Conservation (phyloP, 768 basidiomycete genomes). For the Paxillus rubicundulus region DNA sequence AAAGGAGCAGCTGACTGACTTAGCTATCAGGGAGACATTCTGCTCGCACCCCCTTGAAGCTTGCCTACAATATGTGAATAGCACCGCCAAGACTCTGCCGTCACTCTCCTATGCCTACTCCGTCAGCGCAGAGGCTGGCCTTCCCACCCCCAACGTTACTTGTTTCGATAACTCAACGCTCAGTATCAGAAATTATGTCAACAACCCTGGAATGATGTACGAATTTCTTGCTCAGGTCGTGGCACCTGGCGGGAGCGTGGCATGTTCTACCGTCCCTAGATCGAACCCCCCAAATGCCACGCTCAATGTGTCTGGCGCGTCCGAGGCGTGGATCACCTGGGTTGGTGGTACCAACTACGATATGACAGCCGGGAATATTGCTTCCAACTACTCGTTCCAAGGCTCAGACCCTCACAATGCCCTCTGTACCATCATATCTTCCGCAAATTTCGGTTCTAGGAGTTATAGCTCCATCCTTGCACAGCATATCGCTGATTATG, state of each 20-base stretch:
- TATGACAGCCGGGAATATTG: conserved; percentile 56
- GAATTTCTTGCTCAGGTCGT: conserved; percentile 57
- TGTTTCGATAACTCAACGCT: conserved; percentile 58
- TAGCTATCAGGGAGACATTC: conserved; percentile 46
- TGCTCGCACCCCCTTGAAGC: conserved; percentile 65
- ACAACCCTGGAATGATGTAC: conserved; percentile 63
- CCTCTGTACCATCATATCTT: conserved; percentile 40
- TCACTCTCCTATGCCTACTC: conserved; percentile 48
- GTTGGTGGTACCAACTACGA: conserved; percentile 72
- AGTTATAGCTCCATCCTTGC: conserved; percentile 41
- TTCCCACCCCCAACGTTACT: conserved; percentile 57
- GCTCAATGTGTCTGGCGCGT: conserved; percentile 43
- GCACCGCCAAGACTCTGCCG: conserved; percentile 34
- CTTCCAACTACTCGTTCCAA: conserved; percentile 58
- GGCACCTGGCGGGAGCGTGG: conserved; percentile 29
- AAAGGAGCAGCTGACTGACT: background rate
- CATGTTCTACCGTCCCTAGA: conserved; percentile 32
- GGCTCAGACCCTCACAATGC: conserved; percentile 57
- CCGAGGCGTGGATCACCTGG: conserved; percentile 67
- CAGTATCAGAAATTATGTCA: conserved; percentile 48
- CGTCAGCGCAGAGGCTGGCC: conserved; percentile 41
- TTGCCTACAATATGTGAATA: conserved; percentile 58
- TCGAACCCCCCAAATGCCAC: conserved; percentile 43
- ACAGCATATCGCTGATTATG: conserved; percentile 53
- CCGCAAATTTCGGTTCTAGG: conserved; percentile 17